Evolutionary conservation across 1,139 yeast species (phyloP).

Genomic region (Lodderomyces margitis): DNA sequence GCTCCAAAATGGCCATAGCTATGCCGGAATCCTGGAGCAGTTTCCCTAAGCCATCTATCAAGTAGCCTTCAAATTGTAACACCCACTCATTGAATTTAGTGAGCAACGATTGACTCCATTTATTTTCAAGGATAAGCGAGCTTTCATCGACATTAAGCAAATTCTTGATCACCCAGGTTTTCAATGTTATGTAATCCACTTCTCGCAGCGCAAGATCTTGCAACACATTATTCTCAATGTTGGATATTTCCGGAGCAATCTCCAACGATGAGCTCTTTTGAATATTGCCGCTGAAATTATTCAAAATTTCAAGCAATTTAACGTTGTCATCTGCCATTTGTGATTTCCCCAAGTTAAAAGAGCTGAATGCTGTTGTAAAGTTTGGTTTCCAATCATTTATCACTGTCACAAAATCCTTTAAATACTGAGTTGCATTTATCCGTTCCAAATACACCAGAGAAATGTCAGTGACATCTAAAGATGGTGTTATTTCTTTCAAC

Average conservation of each 20-base stretch:
- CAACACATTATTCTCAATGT: neutral
- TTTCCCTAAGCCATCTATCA: conserved; percentile 8
- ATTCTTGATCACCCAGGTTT: conserved; percentile 41
- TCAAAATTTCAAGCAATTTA: conserved; percentile 38
- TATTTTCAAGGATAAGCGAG: conserved; percentile 23
- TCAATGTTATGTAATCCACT: conserved; percentile 44
- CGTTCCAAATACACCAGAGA: conserved; percentile 20
- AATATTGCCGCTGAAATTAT: conserved; percentile 30
- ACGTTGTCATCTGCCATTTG: conserved; percentile 29
- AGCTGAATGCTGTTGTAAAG: conserved; percentile 17
- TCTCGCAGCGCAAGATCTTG: conserved; percentile 17
- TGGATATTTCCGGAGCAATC: neutral
- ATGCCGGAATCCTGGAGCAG: conserved; percentile 2
- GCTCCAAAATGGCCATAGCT: conserved; percentile 47
- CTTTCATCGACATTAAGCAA: conserved; percentile 24
- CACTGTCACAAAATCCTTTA: conserved; percentile 26
- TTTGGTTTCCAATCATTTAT: conserved; percentile 26
- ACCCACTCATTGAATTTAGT: conserved; percentile 33
- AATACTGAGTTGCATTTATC: conserved; percentile 11
- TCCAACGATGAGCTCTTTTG: neutral
- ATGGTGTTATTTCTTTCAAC: conserved; percentile 10
- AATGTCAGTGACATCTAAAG: conserved; percentile 18
- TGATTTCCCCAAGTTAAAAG: conserved; percentile 16
- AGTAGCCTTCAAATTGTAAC: conserved; percentile 27
- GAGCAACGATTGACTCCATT: conserved; percentile 28